Conservation (phyloP, 352 stramenopile species). For the Phytophthora colocasiae region DNA sequence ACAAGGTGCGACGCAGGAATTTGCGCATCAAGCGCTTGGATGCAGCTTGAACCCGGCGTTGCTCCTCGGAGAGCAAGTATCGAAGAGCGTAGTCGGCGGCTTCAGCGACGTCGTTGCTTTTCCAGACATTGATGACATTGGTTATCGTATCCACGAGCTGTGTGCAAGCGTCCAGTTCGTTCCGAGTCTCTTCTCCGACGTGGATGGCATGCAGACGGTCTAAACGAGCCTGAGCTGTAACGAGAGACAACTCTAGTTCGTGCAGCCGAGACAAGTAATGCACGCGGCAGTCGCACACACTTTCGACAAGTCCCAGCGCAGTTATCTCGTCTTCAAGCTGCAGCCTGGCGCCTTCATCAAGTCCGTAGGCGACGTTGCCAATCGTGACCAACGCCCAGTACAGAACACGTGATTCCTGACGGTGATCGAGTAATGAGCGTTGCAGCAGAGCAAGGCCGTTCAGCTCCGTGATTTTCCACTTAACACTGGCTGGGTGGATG, state of each 20-base stretch:
- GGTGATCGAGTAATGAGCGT: conserved; percentile 44
- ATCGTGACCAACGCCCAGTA: conserved; percentile 68
- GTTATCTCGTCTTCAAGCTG: conserved; percentile 38
- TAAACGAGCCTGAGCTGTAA: conserved; percentile 34
- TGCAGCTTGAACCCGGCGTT: conserved; percentile 58
- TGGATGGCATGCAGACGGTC: conserved; percentile 52
- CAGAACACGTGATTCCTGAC: conserved; percentile 45
- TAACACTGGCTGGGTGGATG: conserved; percentile 25
- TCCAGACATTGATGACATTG: conserved; percentile 43
- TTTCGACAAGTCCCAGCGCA: conserved; percentile 45
- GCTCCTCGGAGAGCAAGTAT: conserved; percentile 61
- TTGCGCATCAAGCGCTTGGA: conserved; percentile 53
- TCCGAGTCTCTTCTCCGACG: conserved; percentile 74
- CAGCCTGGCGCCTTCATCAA: conserved; percentile 16
- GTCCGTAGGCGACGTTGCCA: conserved; percentile 62
- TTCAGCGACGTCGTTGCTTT: conserved; percentile 53
- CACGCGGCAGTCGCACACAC: conserved; percentile 47
- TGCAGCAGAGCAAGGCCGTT: conserved; percentile 52
- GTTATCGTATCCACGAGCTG: conserved; percentile 53
- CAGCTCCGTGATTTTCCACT: conserved; percentile 48
- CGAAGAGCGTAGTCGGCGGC: conserved; percentile 70
- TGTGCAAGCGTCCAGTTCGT: conserved; percentile 64
- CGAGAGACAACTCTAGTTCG: conserved; percentile 55
- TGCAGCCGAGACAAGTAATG: conserved; percentile 57
- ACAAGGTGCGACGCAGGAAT: conserved; percentile 48